Evolutionary conservation across 2,329 filamentous ascomycete genomes (phyloP), one percentile per base, ranked within the genome.

Genomic region (Aspergillus versicolor): DNA sequence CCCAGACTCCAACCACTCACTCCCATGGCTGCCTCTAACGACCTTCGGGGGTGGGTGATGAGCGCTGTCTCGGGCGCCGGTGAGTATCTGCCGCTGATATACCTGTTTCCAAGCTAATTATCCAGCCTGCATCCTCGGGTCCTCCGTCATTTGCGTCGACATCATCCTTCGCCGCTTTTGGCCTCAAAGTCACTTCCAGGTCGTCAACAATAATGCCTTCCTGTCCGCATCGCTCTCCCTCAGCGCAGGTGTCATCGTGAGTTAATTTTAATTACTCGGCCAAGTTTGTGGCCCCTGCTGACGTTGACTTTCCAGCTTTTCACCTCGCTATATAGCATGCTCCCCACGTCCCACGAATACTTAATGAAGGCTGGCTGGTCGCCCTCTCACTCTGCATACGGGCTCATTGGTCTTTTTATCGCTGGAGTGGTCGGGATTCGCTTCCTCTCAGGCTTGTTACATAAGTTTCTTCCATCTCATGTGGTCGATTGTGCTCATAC

Each of bases 211-310:
- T 76, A 93, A 90, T 77, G 81, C 81, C 21, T 99, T 99, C 71
- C 81, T 97, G 4, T 92, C 92, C 1, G 86, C 87, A 21, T 97
- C 93, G 0, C 77, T 97, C 59, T 96, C 92, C 74, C 77, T 99
- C 62, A 97, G 92, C 72, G 96, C 96, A 65, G 93, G 94, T 43
- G 92, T 97, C 45, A 96, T 99, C 92, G 92, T 96, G 74, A 37
- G 24, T n/a, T 30, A 27, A 27, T 34, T 13, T 9, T 34, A 3
- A 15, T 17, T 21, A 17, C 4, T 37, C 27, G 27, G n/a, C 34
- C 30, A 45, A 15, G 42, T 21, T 38, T 15, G 15, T 22, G 24
- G 17, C 12, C 13, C 21, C 13, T 43, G 52, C 43, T 51, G 41
- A 44, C 7, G 15, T 8, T 45, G 42, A 40, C 27, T 19, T 38